A percentile compares a stretch with the other conserved stretches of the same genome.
phyloP scores from a whole-genome alignment of 495 filamentous ascomycete species.

The Margaritispora aquatica region DNA sequence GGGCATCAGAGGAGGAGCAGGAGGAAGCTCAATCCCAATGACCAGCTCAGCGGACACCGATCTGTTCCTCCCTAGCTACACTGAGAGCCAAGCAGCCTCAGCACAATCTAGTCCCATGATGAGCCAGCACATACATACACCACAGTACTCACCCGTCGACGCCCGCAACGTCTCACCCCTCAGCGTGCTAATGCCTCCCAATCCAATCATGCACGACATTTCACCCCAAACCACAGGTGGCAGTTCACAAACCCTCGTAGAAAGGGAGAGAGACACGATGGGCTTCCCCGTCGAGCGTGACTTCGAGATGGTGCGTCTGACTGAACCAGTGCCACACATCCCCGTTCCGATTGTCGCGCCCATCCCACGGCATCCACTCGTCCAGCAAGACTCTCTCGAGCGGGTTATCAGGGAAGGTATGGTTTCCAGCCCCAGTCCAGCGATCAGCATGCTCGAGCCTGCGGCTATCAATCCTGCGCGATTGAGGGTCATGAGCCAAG shows the following conservation, averaged over 20 bases:
- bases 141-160: background rate
- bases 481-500: constrained; percentile 5
- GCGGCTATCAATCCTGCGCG: background rate
- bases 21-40: background rate
- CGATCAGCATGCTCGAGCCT: background rate
- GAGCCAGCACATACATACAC: background rate
- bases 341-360: constrained; percentile 8
- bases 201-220: background rate
- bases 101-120: background rate
- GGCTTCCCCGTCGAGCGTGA: constrained; percentile 9
- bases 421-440: background rate
- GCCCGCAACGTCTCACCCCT: constrained; percentile 1
- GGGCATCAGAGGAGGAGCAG: background rate
- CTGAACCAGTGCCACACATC: background rate
- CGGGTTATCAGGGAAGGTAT: constrained; percentile 3
- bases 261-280: constrained; percentile 10
- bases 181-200: background rate
- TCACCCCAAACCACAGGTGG: constrained; percentile 1
- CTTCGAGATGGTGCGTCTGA: background rate
- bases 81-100: constrained; percentile 2
- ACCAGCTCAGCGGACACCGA: background rate
- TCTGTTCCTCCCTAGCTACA: constrained; percentile 3
- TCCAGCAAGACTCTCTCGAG: constrained; percentile 12
- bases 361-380: constrained; percentile 4
- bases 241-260: background rate